Base-by-base conservation (phyloP, 2,329 filamentous ascomycete species). In the Lojkania enalia region DNA sequence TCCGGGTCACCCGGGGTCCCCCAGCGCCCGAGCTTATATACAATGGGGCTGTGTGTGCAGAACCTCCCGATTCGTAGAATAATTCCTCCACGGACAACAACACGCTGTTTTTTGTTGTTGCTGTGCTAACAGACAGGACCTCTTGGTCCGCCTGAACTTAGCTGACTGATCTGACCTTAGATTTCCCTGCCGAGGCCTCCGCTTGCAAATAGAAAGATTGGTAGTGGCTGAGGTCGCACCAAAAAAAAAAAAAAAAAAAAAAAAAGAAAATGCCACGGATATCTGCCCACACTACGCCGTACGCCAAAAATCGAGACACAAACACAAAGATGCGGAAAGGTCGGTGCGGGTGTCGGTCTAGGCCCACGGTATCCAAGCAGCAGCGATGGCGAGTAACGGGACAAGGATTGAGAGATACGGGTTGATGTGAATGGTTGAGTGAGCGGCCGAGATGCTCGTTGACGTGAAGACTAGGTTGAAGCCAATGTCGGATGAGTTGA, bases 391-490 rank as follows among this genome's bases (percentile, higher is more conserved):
- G 48, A 65, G 46, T n/a, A 61, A 33, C 14, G 66, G 66, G 5
- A 60, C 47, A 3, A 61, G 35, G 29, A 67, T 48, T 3, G 64
- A 63, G 3, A 57, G 49, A 30, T 60, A 65, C 3, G 41, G 42
- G 39, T 64, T 66, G 1, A 63, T 29, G 12, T 52, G 48, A 19
- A 62, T 40, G n/a, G 46, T 54, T 14, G 56, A 55, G 14, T 58
- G 51, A 4, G 63, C 66, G 6, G 60, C 55, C 23, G 63, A 66
- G 15, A 20, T 5, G 5, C 60, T 66, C 2, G 65, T 66, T 2
- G 72, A 71, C 0, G 86, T 84, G 76, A 90, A 96, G 54, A 96
- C 76, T 53, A 85, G 78, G 42, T 87, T 80, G 75, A 94, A 91
- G 52, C 81, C 80, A 57, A 96, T 83, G 13, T 46, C 77, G 35